A percentile compares a stretch with the other conserved stretches of the same genome.
These are phyloP conservation scores for Mycosphaerella sp. DNA, from an alignment of 2,329 filamentous ascomycete species.

Conservation along the genomic window DNA sequence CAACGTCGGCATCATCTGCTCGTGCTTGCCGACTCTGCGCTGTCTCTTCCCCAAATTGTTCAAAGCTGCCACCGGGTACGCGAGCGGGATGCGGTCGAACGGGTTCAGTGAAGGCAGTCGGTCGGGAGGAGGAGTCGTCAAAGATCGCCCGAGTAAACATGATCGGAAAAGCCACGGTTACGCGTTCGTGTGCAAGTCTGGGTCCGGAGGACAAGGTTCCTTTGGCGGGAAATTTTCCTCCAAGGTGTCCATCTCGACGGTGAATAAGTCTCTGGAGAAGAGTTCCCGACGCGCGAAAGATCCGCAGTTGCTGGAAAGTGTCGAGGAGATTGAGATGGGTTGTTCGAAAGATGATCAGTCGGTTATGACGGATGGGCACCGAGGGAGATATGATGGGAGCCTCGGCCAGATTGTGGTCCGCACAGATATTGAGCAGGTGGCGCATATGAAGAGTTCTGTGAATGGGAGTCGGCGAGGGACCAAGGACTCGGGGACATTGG, in stretches of 20 bases:
- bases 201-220: neutral
- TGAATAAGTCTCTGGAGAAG: neutral
- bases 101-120: neutral
- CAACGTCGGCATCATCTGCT: slow-evolving; percentile 35
- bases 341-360: neutral
- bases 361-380: neutral
- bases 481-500: slow-evolving; percentile 8
- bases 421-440: slow-evolving; percentile 14
- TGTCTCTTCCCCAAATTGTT: slow-evolving; percentile 34
- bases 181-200: neutral
- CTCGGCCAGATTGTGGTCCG: slow-evolving; percentile 10
- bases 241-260: neutral
- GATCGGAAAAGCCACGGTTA: slow-evolving; percentile 3
- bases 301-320: slow-evolving; percentile 1
- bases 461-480: slow-evolving; percentile 2
- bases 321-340: slow-evolving; percentile 12
- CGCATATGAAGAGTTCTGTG: slow-evolving; percentile 4
- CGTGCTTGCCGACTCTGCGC: slow-evolving; percentile 34
- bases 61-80: slow-evolving; percentile 2
- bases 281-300: neutral
- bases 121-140: neutral
- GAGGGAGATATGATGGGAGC: neutral
- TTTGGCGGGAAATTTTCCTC: slow-evolving; percentile 7
- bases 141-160: neutral
- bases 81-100: neutral